Evolutionary conservation across 2,329 filamentous ascomycete genomes (phyloP), one percentile per base, ranked within the genome.

Genomic region (Sporothrix humicola): DNA sequence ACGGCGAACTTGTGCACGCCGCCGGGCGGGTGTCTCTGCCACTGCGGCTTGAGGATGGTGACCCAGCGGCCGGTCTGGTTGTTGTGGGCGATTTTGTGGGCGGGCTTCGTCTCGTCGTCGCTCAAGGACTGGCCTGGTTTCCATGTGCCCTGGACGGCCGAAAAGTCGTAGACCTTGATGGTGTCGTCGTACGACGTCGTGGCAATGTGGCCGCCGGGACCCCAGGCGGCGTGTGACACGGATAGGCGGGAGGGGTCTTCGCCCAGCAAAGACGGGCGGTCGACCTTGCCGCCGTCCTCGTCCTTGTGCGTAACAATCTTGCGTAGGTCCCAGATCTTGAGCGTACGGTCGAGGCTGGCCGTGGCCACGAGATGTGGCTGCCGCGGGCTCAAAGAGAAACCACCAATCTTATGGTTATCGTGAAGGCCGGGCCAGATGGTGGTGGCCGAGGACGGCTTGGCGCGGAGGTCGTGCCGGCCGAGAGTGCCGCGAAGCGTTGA

Each of bases 51-150:
- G 80, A 86, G 81, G 48, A 88, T 97, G 0, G 94, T 97, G 0
- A 98, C 94, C 94, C 94, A 98, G 72, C 95, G 87, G 0, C 95
- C 96, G 0, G 95, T 98, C 83, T 99, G 96, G 79, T 97, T 98
- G 79, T 99, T 99, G 79, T 99, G 96, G 12, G 86, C 86, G 0
- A 98, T 88, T 1, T 89, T 84, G 0, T 90, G 87, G 0, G 86
- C 84, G 0, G 95, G 95, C 75, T 89, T 84, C 87, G 97, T 92
- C 8, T 88, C 85, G 0, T 82, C 81, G 7, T 89, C 86, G 0
- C 82, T 81, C 12, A 97, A 81, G 1, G 87, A 85, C 70, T 88
- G 85, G 0, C 87, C 90, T 0, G 84, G 81, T 76, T 84, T 86
- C 90, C 90, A 95, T 0, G 84, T 83, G 26, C 17, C 61, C 0